These are phyloP conservation scores for Oryza longistaminata DNA, from an alignment of 176 grass and related monocot species.

Conservation along the genomic window DNA sequence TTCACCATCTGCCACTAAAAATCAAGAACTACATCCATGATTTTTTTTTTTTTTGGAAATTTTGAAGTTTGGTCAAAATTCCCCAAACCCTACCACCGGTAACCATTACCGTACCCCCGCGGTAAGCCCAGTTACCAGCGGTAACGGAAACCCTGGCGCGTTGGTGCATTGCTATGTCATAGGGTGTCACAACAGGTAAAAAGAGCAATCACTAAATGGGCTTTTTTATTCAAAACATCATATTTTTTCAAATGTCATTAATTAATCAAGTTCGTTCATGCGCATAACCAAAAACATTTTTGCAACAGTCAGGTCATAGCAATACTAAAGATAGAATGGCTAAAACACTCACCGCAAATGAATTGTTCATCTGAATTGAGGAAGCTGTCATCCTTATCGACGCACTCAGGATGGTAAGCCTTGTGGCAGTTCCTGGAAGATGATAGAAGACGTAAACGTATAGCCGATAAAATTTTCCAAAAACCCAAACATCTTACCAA, in stretches of 20 bases:
- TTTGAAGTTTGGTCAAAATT: too few relatives aligned
- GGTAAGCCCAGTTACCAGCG: too few relatives aligned
- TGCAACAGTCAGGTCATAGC: not conserved
- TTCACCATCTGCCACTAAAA: too few relatives aligned
- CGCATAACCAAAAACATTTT: not conserved
- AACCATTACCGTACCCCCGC: too few relatives aligned
- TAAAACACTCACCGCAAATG: constrained; percentile 73
- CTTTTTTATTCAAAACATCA: not conserved
- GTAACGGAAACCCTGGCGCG: too few relatives aligned
- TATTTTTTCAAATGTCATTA: not conserved
- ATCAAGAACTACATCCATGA: too few relatives aligned
- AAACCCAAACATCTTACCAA: constrained; percentile 7
- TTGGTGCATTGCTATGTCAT: not conserved
- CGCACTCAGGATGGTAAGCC: constrained; percentile 75
- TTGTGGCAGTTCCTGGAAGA: constrained; percentile 82
- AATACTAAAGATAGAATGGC: constrained; percentile 4
- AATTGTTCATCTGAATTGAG: constrained; percentile 62
- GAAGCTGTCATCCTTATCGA: constrained; percentile 59
- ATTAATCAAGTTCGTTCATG: not conserved
- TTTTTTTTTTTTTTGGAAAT: too few relatives aligned
- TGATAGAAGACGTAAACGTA: constrained; percentile 6
- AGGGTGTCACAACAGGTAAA: not conserved
- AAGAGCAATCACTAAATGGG: not conserved
- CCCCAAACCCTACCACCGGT: too few relatives aligned
- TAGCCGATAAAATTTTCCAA: not conserved